Evolutionary conservation across 805 yeast species (phyloP), one percentile per base, ranked within the genome.

Genomic region (Ogataea thermomethanolica): DNA sequence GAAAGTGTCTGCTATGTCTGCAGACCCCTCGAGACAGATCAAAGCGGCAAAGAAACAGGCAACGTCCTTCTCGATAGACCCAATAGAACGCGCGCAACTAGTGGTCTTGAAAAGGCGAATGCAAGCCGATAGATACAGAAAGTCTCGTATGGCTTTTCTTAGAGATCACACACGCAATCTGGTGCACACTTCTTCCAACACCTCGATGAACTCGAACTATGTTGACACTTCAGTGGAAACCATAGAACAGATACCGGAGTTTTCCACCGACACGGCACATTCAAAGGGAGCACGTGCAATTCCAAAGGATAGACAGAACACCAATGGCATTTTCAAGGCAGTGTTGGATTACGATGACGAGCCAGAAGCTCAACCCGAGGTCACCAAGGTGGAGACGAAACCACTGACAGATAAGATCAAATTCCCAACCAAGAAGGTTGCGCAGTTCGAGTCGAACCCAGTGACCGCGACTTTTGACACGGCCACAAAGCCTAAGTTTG

Each of bases 71-170:
- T 48, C 46, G 17, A 46, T 54, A n/a, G 62, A 63, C 37, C 65
- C 66, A 8, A 27, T 57, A 10, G 65, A 61, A 35, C 48, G 67
- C 31, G 58, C 66, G 3, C 53, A 56, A 29, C 42, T 63, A 26
- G 53, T 63, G 25, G 53, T 55, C 21, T 39, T 63, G 25, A 61
- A 62, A 31, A 61, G 54, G 38, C 49, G 61, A 50, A 58, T 62
- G 77, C 76, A 46, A 64, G 54, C 37, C 57, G 74, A 41, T 67
- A 70, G 53, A 63, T 70, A 60, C 64, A 74, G 59, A 66, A 71
- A 58, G 63, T 52, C 77, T 65, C 70, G 67, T 65, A 62, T 38
- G 66, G 53, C 62, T 52, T 75, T 55, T 70, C 60, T 40, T 64
- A 64, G 49, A 61, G 54, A 55, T 25, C 62, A 59, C 36, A 56